Base-by-base conservation (phyloP, 2,329 filamentous ascomycete genomes). In the Exophiala spinifera region DNA sequence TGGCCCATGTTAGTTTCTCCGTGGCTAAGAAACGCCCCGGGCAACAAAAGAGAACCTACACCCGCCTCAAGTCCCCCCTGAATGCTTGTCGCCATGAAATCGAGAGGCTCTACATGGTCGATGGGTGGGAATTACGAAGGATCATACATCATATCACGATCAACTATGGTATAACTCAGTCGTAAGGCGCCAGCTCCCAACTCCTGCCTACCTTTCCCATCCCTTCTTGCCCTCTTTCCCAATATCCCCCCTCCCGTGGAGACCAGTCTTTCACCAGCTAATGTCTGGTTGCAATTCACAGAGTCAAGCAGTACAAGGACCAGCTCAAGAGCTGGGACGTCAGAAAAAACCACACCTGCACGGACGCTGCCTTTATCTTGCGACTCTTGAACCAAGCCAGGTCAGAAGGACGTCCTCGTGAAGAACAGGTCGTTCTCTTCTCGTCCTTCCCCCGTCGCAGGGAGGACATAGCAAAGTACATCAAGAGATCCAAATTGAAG, bases 351-450 rank as follows among this genome's bases (percentile, higher is more conserved):
- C 51, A 57, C 23, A 57, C 39, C 14, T 37, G 31, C 31, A 34
- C 19, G 11, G 57, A 60, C 45, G 57, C 57, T 36, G 57, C 57
- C 39, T 53, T 49, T 31, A 57, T 54, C 44, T 39, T 57, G 37
- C 54, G 51, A 28, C 42, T 54, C 14, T 33, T 60, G 43, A 46
- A 57, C 40, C 47, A 50, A 43, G 51, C 53, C 14, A 51, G 33
- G 25, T 25, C 40, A 6, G 40, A 40, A 4, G 51, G 55, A 19
- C 33, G 31, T 20, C 40, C 40, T 19, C 36, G 4, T 15, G 36
- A 39, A 10, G 36, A 40, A 1, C 42, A 56, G 46, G 48, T 43
- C 19, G 53, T 60, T 33, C 28, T 52, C 25, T 57, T 60, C 45
- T 57, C 51, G 13, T 40, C 44, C 7, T 45, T 42, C 7, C 46